Base-by-base conservation (phyloP, 208 protist genomes). In the Leishmania mexicana region DNA sequence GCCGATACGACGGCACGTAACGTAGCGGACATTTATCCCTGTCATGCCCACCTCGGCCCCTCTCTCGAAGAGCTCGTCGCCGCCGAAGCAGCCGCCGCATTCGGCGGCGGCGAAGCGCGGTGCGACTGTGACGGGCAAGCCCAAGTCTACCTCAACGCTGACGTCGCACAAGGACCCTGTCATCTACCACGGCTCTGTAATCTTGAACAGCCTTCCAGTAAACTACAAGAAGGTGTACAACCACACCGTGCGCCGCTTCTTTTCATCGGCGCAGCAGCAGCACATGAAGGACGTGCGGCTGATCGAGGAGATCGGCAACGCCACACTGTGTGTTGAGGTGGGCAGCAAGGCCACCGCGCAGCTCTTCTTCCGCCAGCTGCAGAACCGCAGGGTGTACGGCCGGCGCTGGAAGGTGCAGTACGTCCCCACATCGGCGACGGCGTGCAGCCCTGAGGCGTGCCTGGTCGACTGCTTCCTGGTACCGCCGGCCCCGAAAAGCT, bases 371-470 rank as follows among this genome's bases (percentile, higher is more conserved):
- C 83, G 86, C 57, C 90, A 90, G 21, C 86, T 97, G 75, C 91
- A 97, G 72, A 95, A 95, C 76, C 83, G 83, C 28, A 90, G 87
- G 60, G 85, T 95, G 28, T 94, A 79, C 57, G 94, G 94, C 38
- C 83, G 92, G 6, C 90, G 91, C 28, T 97, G 94, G 94, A 95
- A 95, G 83, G 88, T 94, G 42, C 85, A 95, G 83, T 92, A 88
- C 71, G 84, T 92, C 47, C 94, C 92, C 1, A 51, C 88, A 40
- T 80, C 73, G 42, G 75, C 76, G 19, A 78, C 85, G 13, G 71
- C 85, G 71, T 89, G 86, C 74, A 84, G 75, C 54, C n/a, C 79
- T 42, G 84, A 92, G 65, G 89, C 94, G 65, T 96, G 92, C 87
- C 71, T 96, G 70, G 91, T 97, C 45, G 89, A 96, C 72, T 90